Base-by-base conservation (phyloP, 805 yeast species). In the Saccharomycopsis sp. region DNA sequence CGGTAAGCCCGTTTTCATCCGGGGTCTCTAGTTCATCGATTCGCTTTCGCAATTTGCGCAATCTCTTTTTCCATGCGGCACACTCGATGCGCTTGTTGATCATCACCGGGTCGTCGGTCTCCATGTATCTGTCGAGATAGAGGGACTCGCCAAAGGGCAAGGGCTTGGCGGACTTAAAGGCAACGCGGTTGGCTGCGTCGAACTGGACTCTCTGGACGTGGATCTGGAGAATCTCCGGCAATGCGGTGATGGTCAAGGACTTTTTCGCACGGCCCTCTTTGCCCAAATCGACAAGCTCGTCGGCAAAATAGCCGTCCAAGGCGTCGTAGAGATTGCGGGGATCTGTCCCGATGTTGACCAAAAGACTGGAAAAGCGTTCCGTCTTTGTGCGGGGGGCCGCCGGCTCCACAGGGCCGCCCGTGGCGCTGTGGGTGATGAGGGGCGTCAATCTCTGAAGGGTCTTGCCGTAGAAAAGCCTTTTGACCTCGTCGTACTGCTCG, bases 171-270 rank as follows among this genome's bases (percentile, higher is more conserved):
- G 91, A 85, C 68, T 94, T 94, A 66, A 89, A 89, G 0, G 96
- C 89, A 70, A 85, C 79, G 54, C 84, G 77, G 14, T 79, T 72
- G 56, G 77, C 85, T 51, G 91, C 77, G 67, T 94, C 97, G 69
- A 85, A 94, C 68, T 89, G 89, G 0, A 94, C 98, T 67, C 99
- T 78, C 71, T 91, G 98, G 5, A 94, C 88, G 68, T 94, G 99
- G 53, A 94, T 81, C 68, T 94, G 99, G 53, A 94, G 70, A 54
- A 94, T 80, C 3, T 84, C 83, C 0, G 99, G 99, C 20, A 90
- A 72, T 57, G 82, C 78, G 8, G 81, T 77, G 2, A 92, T 79
- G 0, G 91, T 81, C 52, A 91, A 79, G 0, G 87, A 79, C 67
- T 95, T 81, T 63, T 84, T 82, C 3, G 87, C 92, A 24, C 78